Evolutionary conservation across 768 basidiomycete genomes (phyloP), one percentile per base, ranked within the genome.

Genomic region (Suillus lakei): DNA sequence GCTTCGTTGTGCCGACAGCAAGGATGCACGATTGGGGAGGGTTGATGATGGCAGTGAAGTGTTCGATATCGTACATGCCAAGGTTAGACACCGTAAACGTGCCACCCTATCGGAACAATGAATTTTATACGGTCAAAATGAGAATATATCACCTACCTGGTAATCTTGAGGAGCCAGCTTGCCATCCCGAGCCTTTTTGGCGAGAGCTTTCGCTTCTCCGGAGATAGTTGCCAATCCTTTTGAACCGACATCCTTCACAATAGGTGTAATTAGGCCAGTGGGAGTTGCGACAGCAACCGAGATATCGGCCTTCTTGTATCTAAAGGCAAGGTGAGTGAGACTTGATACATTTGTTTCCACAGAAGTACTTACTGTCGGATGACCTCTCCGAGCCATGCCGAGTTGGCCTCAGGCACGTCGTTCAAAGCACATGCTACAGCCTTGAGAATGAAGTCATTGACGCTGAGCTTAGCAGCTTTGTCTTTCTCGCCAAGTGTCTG

Each of bases 21-120:
- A 99, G 90, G 73, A 99, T 99, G 80, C 96, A 98, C 55, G 95
- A 93, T 79, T 99, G 98, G 30, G 98, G 98, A 16, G 92, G 89
- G 85, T 99, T 99, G 87, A 99, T 97, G 82, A 99, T 99, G 55
- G 98, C 98, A 16, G 96, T 98, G 80, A 99, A 99, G 80, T 96
- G 92, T 63, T 89, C 87, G 73, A 98, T 87, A 67, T 92, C 96
- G 75, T 86, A 98, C 98, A 99, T 99, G 80, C 98, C 98, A 63
- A 99, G 85, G 82, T 99, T 99, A 66, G 98, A 99, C 77, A 99
- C 94, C 51, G 98, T 99, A 83, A 99, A 99, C 15, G 96, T 93
- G 58, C 98, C 98, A 62, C 98, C 98, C 92, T 95, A 67, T 12
- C 9, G 60, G 54, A 34, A 58, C 10, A 56, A 64, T 51, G 12